Evolutionary conservation across 176 grass and related monocot species (phyloP), one percentile per base, ranked within the genome.

Genomic region (Triticum turgidum): DNA sequence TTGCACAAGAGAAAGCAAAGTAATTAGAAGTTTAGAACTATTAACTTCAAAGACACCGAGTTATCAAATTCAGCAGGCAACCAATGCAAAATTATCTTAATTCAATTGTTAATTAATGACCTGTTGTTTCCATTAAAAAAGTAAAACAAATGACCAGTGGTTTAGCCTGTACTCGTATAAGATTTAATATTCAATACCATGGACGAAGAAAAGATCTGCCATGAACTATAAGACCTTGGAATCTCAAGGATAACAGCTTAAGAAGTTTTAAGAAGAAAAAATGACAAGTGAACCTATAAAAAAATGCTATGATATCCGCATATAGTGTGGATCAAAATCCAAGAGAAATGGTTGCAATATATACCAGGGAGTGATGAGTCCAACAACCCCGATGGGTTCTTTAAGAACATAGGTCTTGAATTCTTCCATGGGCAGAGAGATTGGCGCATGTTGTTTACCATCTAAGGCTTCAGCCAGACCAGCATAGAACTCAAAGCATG

Each of bases 321-420:
- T 59, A 30, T 7, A 52, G 20, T n/a, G 37, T 84, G 68, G 12
- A 45, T 65, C n/a, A 20, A 35, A 29, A 74, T 30, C 20, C 3
- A 75, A 70, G 27, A 69, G 11, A 77, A 89, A 69, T 37, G 52
- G 65, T 51, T 64, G 30, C 20, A 47, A 83, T 80, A 45, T 86
- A 62, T 98, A 98, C 96, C 96, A 98, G 61, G 96, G 93, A 78
- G 96, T 98, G 86, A 98, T 94, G 41, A 98, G 71, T 78, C 91
- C 96, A 91, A 95, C 93, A 91, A 98, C 96, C 65, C 96, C 93
- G 71, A 98, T 95, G 65, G 96, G 93, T 89, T 98, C 96, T 86
- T 88, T 98, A 17, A 95, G 89, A 62, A 84, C 70, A 82, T 94
- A 86, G 1, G 89, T 91, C 88, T 95, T 92, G 76, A 98, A 98